Base-by-base conservation (phyloP, 1,139 yeast genomes). In the Casaregolazyma suthepensis region DNA sequence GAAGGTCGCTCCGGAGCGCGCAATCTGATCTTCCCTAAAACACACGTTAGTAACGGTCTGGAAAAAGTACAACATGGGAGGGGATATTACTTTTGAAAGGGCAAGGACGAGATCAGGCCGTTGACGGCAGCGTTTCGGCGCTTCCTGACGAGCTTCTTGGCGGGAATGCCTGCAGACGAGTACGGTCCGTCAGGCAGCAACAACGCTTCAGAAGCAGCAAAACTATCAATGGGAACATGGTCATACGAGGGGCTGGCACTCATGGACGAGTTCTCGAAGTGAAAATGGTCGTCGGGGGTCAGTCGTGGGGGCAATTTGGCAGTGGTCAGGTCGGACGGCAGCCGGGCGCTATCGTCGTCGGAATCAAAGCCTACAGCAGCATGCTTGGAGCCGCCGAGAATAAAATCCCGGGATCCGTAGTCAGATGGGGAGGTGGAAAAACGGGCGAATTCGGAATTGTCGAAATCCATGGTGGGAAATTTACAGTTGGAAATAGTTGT, bases 1-100 rank as follows among this genome's bases (percentile, higher is more conserved):
- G 75, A 89, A 87, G n/a, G 82, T 79, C 55, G 91, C 87, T 38
- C 96, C 96, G 62, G 81, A 77, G 58, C 85, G 83, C 58, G 90
- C 83, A 51, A 87, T 87, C 60, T 86, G 83, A 67, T 84, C 86
- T 70, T 85, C 86, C 69, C 87, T 80, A 54, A 20, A 44, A 13
- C 43, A 42, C n/a, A n/a, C n/a, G 19, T 23, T 44, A 23, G 20
- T 44, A n/a, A 7, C n/a, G 2, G 13, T n/a, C 13, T 12, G 38
- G 19, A 7, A 29, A 45, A 4, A 12, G 15, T 5, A 18, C 19
- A 43, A 20, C 18, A 23, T 17, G 23, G 9, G 29, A 17, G 42
- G 37, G n/a, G n/a, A n/a, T 20, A 26, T 18, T 46, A 46, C 83
- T 89, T 81, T 74, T 89, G 96, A 64, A 87, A 87, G 52, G 96